These are phyloP conservation scores for Aspergillus affinis DNA, from an alignment of 495 filamentous ascomycete genomes.

Conservation along the genomic window DNA sequence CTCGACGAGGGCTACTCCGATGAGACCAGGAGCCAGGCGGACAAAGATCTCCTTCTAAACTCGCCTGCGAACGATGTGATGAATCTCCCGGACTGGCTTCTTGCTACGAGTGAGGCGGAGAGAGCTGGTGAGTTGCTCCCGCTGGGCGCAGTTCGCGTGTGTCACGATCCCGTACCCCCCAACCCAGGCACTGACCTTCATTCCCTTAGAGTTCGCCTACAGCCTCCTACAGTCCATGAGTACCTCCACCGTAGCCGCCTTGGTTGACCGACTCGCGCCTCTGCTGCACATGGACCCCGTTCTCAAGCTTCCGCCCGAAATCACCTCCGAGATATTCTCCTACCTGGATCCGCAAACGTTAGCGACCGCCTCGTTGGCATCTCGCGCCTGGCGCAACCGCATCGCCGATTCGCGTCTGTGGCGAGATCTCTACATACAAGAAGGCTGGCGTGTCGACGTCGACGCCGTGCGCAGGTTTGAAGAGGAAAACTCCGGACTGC, in stretches of 20 bases:
- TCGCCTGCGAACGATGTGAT: slow-evolving; percentile 37
- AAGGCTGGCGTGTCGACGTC: slow-evolving; percentile 79
- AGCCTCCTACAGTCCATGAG: slow-evolving; percentile 68
- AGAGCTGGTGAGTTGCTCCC: slow-evolving; percentile 48
- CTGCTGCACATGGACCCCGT: slow-evolving; percentile 92
- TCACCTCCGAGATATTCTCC: slow-evolving; percentile 83
- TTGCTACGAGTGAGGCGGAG: slow-evolving; percentile 51
- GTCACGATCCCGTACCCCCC: background rate
- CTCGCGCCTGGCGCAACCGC: slow-evolving; percentile 76
- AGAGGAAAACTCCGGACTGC: slow-evolving; percentile 47
- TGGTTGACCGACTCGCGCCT: slow-evolving; percentile 73
- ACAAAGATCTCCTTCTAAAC: slow-evolving; percentile 39
- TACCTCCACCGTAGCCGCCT: slow-evolving; percentile 70
- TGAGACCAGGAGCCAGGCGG: slow-evolving; percentile 57
- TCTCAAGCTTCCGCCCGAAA: slow-evolving; percentile 77
- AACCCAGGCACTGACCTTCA: background rate
- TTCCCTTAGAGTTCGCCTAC: slow-evolving; percentile 46
- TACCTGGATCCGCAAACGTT: slow-evolving; percentile 78
- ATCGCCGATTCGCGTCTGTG: slow-evolving; percentile 85
- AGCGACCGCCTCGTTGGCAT: slow-evolving; percentile 72
- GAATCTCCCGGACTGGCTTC: slow-evolving; percentile 52
- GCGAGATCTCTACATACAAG: slow-evolving; percentile 73
- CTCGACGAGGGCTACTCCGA: slow-evolving; percentile 68
- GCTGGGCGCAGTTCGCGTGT: slow-evolving; percentile 5
- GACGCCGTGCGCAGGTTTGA: slow-evolving; percentile 69